A percentile compares a stretch with the other conserved stretches of the same genome.
These are phyloP conservation scores for Rhodotorula toruloides DNA, from an alignment of 768 basidiomycete genomes.

Conservation along the genomic window DNA sequence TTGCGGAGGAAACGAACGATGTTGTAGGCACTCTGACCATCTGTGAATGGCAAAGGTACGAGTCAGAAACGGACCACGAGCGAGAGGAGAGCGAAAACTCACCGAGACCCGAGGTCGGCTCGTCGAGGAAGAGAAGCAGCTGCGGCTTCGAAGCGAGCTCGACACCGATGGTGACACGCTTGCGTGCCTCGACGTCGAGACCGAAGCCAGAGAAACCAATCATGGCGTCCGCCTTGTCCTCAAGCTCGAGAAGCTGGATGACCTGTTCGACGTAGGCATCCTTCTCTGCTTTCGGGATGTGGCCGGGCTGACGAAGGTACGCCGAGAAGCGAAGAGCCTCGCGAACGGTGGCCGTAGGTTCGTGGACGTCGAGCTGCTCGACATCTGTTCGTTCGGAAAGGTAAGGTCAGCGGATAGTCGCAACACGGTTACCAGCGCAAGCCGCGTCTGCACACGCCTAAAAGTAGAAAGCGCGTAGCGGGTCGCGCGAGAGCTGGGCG, in stretches of 20 bases:
- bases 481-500: too few relatives aligned
- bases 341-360: slow-evolving; percentile 58
- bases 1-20: slow-evolving; percentile 51
- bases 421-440: too few relatives aligned
- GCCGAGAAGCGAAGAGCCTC: slow-evolving; percentile 44
- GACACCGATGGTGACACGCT: slow-evolving; percentile 60
- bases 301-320: slow-evolving; percentile 42
- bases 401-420: too few relatives aligned
- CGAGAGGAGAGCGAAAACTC: slow-evolving; percentile 43
- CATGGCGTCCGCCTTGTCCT: slow-evolving; percentile 75
- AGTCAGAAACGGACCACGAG: slow-evolving; percentile 32
- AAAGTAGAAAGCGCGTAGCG: too few relatives aligned
- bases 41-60: slow-evolving; percentile 50
- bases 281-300: slow-evolving; percentile 43
- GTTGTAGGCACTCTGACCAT: slow-evolving; percentile 52
- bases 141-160: slow-evolving; percentile 66
- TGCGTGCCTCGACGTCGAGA: slow-evolving; percentile 43
- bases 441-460: too few relatives aligned
- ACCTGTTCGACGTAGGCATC: slow-evolving; percentile 52
- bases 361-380: slow-evolving; percentile 76
- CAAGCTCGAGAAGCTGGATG: slow-evolving; percentile 76
- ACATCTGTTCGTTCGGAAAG: too few relatives aligned
- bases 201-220: slow-evolving; percentile 52
- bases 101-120: slow-evolving; percentile 46
- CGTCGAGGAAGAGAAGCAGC: slow-evolving; percentile 53